Conservation (phyloP, 148 eudicot species). For the Amaranthus cruentus region DNA sequence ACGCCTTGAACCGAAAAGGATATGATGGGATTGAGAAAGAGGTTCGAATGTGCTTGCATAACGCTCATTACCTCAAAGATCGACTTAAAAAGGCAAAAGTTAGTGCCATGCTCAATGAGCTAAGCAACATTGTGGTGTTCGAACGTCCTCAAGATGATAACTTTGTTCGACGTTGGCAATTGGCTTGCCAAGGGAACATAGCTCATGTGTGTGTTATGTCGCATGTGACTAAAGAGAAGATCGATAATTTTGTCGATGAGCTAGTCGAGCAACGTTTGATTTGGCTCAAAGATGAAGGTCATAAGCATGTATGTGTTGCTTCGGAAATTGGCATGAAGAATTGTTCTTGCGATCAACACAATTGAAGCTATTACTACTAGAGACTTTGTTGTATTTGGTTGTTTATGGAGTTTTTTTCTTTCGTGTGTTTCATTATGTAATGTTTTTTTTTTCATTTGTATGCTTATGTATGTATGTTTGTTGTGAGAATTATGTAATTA, state of each 20-base stretch:
- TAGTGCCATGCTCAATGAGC: too few species aligned
- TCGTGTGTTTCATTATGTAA: too few species aligned
- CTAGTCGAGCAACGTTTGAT: conserved; percentile 37
- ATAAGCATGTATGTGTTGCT: conserved; percentile 56
- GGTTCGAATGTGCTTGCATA: conserved; percentile 57
- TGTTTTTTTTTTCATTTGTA: too few species aligned
- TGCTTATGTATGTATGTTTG: too few species aligned
- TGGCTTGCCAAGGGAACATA: conserved; percentile 66
- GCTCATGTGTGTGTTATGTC: conserved; percentile 79
- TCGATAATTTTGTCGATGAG: conserved; percentile 47
- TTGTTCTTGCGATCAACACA: conserved; percentile 49
- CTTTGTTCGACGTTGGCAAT: conserved; percentile 64
- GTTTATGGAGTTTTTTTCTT: too few species aligned
- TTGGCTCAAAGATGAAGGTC: conserved; percentile 41
- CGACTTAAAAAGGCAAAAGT: conserved; percentile 19
- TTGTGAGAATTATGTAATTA: too few species aligned
- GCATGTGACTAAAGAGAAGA: conserved; percentile 44
- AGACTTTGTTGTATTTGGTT: too few species aligned
- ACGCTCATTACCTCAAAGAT: conserved; percentile 62
- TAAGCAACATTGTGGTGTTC: too few species aligned
- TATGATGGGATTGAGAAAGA: conserved; percentile 65
- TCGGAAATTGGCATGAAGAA: conserved; percentile 42
- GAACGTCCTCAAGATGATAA: conserved; percentile 35
- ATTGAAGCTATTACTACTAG: conserved; percentile 14
- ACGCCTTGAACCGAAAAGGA: conserved; percentile 64